A percentile compares a stretch with the other conserved stretches of the same genome.
phyloP scores from a whole-genome alignment of 2,329 filamentous ascomycete genomes.

The Exutisphaerella laricina region DNA sequence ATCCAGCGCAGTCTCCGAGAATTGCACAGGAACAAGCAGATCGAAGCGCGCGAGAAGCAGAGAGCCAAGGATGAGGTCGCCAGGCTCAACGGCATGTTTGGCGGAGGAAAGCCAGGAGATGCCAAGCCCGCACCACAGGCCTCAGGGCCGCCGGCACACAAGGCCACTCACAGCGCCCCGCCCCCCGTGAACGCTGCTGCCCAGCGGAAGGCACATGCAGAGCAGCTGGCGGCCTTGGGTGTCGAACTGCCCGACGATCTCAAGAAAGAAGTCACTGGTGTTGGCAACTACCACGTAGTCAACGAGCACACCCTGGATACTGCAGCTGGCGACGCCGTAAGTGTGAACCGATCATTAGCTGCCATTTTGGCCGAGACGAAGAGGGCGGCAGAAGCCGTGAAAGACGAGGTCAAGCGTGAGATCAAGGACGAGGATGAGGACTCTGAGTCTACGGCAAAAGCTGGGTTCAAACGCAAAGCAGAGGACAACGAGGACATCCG shows the following conservation, averaged over 20 bases:
- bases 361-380: slow-evolving; percentile 43
- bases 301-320: slow-evolving; percentile 40
- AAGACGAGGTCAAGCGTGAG: slow-evolving; percentile 35
- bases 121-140: slow-evolving; percentile 28
- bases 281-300: slow-evolving; percentile 78
- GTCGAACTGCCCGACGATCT: slow-evolving; percentile 76
- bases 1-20: slow-evolving; percentile 87
- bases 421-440: slow-evolving; percentile 41
- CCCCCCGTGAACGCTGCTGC: slow-evolving; percentile 48
- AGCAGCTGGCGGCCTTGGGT: slow-evolving; percentile 82
- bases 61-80: slow-evolving; percentile 76
- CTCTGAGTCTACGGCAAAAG: slow-evolving; percentile 42
- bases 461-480: slow-evolving; percentile 57
- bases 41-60: slow-evolving; percentile 73
- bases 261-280: slow-evolving; percentile 74
- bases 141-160: slow-evolving; percentile 26
- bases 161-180: background rate
- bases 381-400: slow-evolving; percentile 38
- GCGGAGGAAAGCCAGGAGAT: slow-evolving; percentile 37
- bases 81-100: slow-evolving; percentile 71
- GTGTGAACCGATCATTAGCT: slow-evolving; percentile 34
- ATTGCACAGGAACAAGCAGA: slow-evolving; percentile 78
- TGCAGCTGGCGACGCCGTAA: slow-evolving; percentile 14
- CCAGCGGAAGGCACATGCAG: slow-evolving; percentile 75
- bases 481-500: slow-evolving; percentile 59